Evolutionary conservation across 2,329 filamentous ascomycete genomes (phyloP), one percentile per base, ranked within the genome.

Genomic region (Claviceps sp.): DNA sequence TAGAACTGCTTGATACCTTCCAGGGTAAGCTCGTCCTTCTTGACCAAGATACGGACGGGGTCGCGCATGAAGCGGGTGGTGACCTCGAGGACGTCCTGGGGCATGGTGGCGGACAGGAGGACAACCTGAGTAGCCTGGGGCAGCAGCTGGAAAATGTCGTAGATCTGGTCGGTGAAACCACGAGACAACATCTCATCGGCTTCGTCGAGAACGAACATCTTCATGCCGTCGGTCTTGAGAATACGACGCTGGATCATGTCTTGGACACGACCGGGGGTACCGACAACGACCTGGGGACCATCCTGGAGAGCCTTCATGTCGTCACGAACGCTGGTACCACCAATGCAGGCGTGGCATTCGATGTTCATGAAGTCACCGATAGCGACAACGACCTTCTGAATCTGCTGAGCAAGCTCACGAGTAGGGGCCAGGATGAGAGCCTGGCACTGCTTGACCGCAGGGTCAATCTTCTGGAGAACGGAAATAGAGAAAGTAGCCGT

Each of bases 1-100:
- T 96, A 98, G 79, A 96, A 98, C 73, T 98, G 93, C 82, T 98
- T 98, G 70, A 98, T 95, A 88, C 93, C 93, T 77, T 98, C 93
- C 55, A 98, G 88, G 67, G 93, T 98, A 72, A 98, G 85, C 72
- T 98, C 93, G 68, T 94, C 91, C 83, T 95, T 95, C 86, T 98
- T 98, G 75, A 98, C 93, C 63, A 98, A 81, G 69, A 98, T 97
- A 69, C 93, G 90, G 72, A 98, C 87, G 62, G 93, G 93, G 75
- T 98, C 93, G 65, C 89, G 90, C 93, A 98, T 98, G 82, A 98
- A 98, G 79, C 96, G 96, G 76, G 91, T 97, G 68, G 93, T 98
- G 69, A 98, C 90, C 78, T 98, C 93, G 56, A 98, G 84, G 57
- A 98, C 93, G 69, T 98, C 93, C 79, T 96, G 89, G 66, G 93